A percentile compares a stretch with the other conserved stretches of the same genome.
These are phyloP conservation scores for Lanmaoa pseudosensibilis DNA, from an alignment of 768 basidiomycete genomes.

Conservation along the genomic window DNA sequence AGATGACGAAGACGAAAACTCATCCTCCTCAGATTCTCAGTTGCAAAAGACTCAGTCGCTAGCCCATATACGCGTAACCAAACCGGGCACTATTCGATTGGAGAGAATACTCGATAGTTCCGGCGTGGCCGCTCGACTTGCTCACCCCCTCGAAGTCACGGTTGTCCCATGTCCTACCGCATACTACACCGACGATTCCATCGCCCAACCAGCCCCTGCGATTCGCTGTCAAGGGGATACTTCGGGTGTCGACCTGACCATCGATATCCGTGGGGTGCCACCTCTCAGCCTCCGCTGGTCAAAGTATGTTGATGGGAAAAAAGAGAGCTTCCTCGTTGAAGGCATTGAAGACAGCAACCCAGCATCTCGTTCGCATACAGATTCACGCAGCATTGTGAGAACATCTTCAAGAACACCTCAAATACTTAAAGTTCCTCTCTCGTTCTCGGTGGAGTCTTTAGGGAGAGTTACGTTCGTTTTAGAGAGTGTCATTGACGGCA, in stretches of 20 bases:
- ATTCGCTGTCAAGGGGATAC: constrained; percentile 72
- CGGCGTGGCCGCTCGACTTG: constrained; percentile 72
- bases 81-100: constrained; percentile 74
- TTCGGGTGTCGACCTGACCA: constrained; percentile 52
- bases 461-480: constrained; percentile 74
- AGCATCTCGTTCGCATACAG: constrained; percentile 29
- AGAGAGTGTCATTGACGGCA: constrained; percentile 79
- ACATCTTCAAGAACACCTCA: constrained; percentile 42
- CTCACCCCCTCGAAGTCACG: constrained; percentile 58
- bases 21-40: constrained; percentile 39
- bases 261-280: constrained; percentile 71
- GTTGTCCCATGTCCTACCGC: constrained; percentile 84
- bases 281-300: constrained; percentile 79
- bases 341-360: constrained; percentile 69
- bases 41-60: constrained; percentile 77
- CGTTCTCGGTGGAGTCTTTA: constrained; percentile 57
- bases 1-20: constrained; percentile 45
- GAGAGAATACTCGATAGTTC: constrained; percentile 71
- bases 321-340: constrained; percentile 76
- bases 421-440: constrained; percentile 66
- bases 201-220: constrained; percentile 38
- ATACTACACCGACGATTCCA: constrained; percentile 50
- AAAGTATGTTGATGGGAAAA: constrained; percentile 61
- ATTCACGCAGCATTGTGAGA: constrained; percentile 24
- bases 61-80: constrained; percentile 66